These are phyloP conservation scores for Pleomassaria siparia DNA, from an alignment of 2,329 filamentous ascomycete genomes.

Conservation along the genomic window DNA sequence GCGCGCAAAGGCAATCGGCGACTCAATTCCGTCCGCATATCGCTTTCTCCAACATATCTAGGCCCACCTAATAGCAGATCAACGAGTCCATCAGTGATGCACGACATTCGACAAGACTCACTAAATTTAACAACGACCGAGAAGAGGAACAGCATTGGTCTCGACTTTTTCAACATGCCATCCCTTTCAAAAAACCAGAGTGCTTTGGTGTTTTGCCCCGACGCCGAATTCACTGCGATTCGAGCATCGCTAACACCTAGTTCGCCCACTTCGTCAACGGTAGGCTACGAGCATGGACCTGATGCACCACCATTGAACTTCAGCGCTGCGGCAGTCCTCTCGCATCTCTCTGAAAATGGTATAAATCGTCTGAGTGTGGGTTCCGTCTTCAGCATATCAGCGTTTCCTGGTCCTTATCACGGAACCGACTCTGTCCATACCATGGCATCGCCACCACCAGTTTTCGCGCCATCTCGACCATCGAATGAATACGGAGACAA, in stretches of 20 bases:
- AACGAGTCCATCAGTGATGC: slow-evolving; percentile 38
- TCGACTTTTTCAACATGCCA: slow-evolving; percentile 17
- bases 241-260: slow-evolving; percentile 44
- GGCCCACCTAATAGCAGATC: slow-evolving; percentile 41
- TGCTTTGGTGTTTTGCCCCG: slow-evolving; percentile 36
- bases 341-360: slow-evolving; percentile 12
- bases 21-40: slow-evolving; percentile 51
- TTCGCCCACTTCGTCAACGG: slow-evolving; percentile 44
- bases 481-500: slow-evolving; percentile 15
- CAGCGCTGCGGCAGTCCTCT: not conserved
- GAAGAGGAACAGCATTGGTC: slow-evolving; percentile 13
- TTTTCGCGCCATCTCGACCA: slow-evolving; percentile 55
- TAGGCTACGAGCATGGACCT: slow-evolving; percentile 30
- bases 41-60: slow-evolving; percentile 45
- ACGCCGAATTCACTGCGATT: slow-evolving; percentile 38
- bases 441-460: slow-evolving; percentile 51
- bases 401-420: slow-evolving; percentile 75
- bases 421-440: slow-evolving; percentile 70
- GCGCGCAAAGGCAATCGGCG: slow-evolving; percentile 47
- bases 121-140: slow-evolving; percentile 14
- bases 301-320: slow-evolving; percentile 17
- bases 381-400: slow-evolving; percentile 40
- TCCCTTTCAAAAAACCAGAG: slow-evolving; percentile 30
- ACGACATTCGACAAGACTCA: slow-evolving; percentile 44
- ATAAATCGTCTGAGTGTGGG: slow-evolving; percentile 26